Evolutionary conservation across 1,284 basidiomycete genomes (phyloP).

Genomic region (Malassezia yamatoensis): DNA sequence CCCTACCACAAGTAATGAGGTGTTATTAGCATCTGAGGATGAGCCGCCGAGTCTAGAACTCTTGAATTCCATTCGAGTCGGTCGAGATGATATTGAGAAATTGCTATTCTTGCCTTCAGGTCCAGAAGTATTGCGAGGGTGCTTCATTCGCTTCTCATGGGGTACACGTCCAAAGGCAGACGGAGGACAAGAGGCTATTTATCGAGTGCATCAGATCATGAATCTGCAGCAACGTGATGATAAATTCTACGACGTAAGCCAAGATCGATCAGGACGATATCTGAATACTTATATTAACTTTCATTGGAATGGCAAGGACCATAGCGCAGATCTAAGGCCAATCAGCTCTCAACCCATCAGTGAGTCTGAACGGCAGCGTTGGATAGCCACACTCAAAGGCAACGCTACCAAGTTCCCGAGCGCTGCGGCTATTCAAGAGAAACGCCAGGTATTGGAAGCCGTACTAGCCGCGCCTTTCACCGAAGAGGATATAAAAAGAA

Average conservation of each 20-base stretch:
- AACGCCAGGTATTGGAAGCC: conserved; percentile 28
- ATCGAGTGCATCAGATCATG: conserved; percentile 69
- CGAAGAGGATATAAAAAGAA: conserved; percentile 29
- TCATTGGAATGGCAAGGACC: conserved; percentile 23
- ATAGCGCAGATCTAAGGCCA: conserved; percentile 22
- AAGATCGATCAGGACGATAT: conserved; percentile 23
- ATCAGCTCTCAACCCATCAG: conserved; percentile 22
- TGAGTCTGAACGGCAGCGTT: conserved; percentile 30
- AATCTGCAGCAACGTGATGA: conserved; percentile 54
- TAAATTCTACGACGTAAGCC: conserved; percentile 66
- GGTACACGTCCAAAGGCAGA: conserved; percentile 49
- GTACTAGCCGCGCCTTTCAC: conserved; percentile 28
- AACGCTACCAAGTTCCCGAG: conserved; percentile 19
- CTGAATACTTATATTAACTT: conserved; percentile 31
- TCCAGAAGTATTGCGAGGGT: conserved; percentile 65
- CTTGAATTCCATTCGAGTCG: conserved; percentile 56
- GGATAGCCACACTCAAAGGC: conserved; percentile 19
- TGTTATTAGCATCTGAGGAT: conserved; percentile 44
- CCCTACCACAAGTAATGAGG: not conserved
- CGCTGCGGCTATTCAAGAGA: conserved; percentile 15
- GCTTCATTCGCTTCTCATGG: conserved; percentile 36
- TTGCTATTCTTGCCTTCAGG: conserved; percentile 64
- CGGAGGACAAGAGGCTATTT: conserved; percentile 57
- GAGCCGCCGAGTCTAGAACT: conserved; percentile 55
- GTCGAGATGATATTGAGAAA: conserved; percentile 59